phyloP scores from a whole-genome alignment of 306 rosid genomes.

The Quercus variabilis region DNA sequence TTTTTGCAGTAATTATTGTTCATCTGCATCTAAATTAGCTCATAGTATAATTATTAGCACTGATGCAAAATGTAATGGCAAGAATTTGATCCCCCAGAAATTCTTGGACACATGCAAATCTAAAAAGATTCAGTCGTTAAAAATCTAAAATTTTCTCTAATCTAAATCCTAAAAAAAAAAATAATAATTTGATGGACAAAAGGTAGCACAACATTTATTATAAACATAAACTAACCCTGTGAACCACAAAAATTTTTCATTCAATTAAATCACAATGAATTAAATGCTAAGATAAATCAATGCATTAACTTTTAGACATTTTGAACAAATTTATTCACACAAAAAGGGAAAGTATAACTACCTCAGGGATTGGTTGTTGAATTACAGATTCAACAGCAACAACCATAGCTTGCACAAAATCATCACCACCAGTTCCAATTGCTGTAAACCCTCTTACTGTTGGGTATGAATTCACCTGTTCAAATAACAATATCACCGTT shows the following conservation, averaged over 20 bases:
- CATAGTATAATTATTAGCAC: neutral
- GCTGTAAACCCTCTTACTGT: constrained; percentile 92
- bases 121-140: neutral
- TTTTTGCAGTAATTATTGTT: neutral
- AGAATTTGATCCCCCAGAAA: neutral
- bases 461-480: constrained; percentile 88
- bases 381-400: constrained; percentile 88
- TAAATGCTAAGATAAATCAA: neutral
- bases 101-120: neutral
- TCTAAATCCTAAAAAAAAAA: neutral
- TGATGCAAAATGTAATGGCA: neutral
- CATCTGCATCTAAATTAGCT: neutral
- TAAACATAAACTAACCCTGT: neutral
- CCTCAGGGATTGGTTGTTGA: constrained; percentile 81
- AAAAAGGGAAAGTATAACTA: neutral
- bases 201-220: neutral
- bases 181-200: neutral
- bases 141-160: neutral
- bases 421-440: constrained; percentile 91
- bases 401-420: constrained; percentile 88
- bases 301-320: neutral
- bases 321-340: constrained; percentile 12
- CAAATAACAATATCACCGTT: neutral
- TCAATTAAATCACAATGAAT: neutral
- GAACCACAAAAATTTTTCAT: neutral